Evolutionary conservation across 2,329 filamentous ascomycete species (phyloP).

Genomic region (Aquanectria penicillioides): DNA sequence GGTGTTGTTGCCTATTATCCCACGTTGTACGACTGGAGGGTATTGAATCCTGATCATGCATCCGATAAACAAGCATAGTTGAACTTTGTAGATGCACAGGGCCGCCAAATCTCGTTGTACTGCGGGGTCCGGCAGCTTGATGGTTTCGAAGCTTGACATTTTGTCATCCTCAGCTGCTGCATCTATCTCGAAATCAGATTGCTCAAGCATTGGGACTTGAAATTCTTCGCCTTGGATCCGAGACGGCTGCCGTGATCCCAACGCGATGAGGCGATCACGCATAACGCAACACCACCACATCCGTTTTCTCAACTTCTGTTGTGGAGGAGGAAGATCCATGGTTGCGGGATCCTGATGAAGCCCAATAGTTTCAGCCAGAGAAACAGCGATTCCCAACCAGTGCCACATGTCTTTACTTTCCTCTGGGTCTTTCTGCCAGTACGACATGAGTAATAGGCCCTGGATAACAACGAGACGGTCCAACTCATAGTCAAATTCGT

Average conservation of each 20-base stretch:
- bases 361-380: constrained; percentile 89
- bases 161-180: not conserved
- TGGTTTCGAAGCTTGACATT: too few relatives aligned
- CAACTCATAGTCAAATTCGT: constrained; percentile 92
- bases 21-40: too few relatives aligned
- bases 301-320: constrained; percentile 86
- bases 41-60: too few relatives aligned
- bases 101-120: too few relatives aligned
- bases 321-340: too few relatives aligned
- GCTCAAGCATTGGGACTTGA: constrained; percentile 86
- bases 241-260: constrained; percentile 91
- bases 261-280: constrained; percentile 87
- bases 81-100: too few relatives aligned
- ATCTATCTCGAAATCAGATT: constrained; percentile 82
- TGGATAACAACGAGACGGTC: constrained; percentile 91
- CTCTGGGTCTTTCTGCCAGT: constrained; percentile 95
- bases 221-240: constrained; percentile 91
- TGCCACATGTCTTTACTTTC: constrained; percentile 98
- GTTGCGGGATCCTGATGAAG: constrained; percentile 88
- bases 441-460: constrained; percentile 88
- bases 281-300: constrained; percentile 99
- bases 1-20: too few relatives aligned
- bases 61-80: too few relatives aligned
- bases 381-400: constrained; percentile 96
- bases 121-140: constrained; percentile 53